Base-by-base conservation (phyloP, 352 stramenopile genomes). In the Phytopythium helicoides region DNA sequence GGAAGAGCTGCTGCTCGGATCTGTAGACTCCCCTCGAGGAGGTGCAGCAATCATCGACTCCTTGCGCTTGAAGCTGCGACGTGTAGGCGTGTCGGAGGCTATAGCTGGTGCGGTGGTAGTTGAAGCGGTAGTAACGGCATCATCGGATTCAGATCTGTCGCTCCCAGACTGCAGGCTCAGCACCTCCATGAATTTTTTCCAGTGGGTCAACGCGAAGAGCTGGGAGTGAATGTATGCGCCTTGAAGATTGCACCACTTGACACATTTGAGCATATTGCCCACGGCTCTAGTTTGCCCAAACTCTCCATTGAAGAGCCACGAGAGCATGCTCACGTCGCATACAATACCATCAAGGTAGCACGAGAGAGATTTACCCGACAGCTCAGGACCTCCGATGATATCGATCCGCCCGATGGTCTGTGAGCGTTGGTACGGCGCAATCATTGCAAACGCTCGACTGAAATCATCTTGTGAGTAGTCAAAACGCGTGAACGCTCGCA, bases 141-240 rank as follows among this genome's bases (percentile, higher is more conserved):
- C 28, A 10, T 33, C 28, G 28, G 28, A 33, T 9, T 31, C 16
- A 12, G 21, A 34, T 21, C 10, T 46, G 14, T 41, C 36, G 9
- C 18, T 9, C n/a, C 59, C 64, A 15, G 56, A 36, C 44, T 87
- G 76, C 3, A 89, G 52, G 18, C 72, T 81, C 33, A 71, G 81
- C 3, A 90, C 40, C 41, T 90, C 76, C 79, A 90, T 90, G 47
- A 90, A 87, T 21, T 76, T 56, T 54, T 87, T 87, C 79, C 79
- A 90, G 34, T 68, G 65, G 3, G 60, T 36, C 42, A 90, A 40
- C 25, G 68, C 69, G 34, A 80, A 79, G 38, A 74, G 58, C 37
- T 90, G 79, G 0, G 76, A 72, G 18, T 79, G 64, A 2, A 81
- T 64, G 39, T 75, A 84, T 6, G 73, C 73, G 1, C 56, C 60